These are phyloP conservation scores for Ramularia endophylla DNA, from an alignment of 2,329 filamentous ascomycete species.

Conservation along the genomic window DNA sequence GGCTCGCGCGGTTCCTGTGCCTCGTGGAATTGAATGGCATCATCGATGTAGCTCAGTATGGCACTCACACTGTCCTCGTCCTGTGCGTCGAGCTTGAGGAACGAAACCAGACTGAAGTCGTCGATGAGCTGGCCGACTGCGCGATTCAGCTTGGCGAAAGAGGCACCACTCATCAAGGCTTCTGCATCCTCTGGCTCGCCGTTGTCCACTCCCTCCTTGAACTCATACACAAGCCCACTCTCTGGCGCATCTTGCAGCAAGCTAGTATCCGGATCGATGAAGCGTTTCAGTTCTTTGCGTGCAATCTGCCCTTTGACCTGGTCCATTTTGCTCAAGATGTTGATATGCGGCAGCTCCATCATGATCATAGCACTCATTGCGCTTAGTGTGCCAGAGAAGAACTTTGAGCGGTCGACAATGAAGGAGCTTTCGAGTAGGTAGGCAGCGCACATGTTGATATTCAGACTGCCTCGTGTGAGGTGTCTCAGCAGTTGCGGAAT, in stretches of 20 bases:
- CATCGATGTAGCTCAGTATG: conserved; percentile 87
- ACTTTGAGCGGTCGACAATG: conserved; percentile 91
- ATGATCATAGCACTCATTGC: conserved; percentile 99
- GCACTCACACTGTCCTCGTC: conserved; percentile 85
- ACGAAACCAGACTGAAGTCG: conserved; percentile 97
- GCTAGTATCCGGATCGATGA: conserved; percentile 77
- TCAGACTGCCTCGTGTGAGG: conserved; percentile 73
- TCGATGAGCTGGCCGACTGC: conserved; percentile 90
- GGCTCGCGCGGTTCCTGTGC: conserved; percentile 87
- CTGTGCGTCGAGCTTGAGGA: conserved; percentile 80
- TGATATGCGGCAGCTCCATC: conserved; percentile 94
- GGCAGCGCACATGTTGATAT: conserved; percentile 85
- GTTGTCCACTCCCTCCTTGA: conserved; percentile 38
- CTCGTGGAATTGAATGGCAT: conserved; percentile 89
- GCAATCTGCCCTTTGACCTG: conserved; percentile 83
- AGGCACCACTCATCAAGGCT: conserved; percentile 70
- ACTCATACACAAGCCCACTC: conserved; percentile 40
- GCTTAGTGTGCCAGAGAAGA: conserved; percentile 90
- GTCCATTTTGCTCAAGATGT: conserved; percentile 97
- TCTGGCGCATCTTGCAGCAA: conserved; percentile 74
- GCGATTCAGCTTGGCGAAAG: conserved; percentile 76
- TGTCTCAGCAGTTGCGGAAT: conserved; percentile 78
- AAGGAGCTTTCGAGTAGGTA: conserved; percentile 96
- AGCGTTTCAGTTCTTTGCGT: conserved; percentile 82
- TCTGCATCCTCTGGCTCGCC: conserved; percentile 60